Evolutionary conservation across 2,329 filamentous ascomycete species (phyloP), one percentile per base, ranked within the genome.

Genomic region (Cyclaneusma minus): DNA sequence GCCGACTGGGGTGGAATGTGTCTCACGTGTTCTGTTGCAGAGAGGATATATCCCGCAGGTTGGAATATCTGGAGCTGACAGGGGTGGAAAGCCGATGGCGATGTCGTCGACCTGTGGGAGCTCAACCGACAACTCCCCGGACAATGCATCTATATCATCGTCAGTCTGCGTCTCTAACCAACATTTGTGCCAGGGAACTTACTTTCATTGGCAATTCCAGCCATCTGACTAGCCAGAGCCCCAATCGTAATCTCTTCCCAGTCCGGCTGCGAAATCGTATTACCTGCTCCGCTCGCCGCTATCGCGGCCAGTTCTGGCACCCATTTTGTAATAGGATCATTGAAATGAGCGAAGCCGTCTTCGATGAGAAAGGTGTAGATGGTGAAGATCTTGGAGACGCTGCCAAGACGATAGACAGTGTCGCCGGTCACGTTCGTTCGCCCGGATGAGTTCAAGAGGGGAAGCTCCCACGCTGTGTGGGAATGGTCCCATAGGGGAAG

Each of bases 311-410:
- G 47, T 36, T 60, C 56, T 0, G 56, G 54, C 8, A 59, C 38
- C 28, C 52, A 56, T 13, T 49, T 47, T 1, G 55, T 56, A 27
- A 60, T 48, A 5, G 53, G 50, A 4, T 51, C 44, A 20, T 52
- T 48, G 40, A 52, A 59, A 16, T 45, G 38, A 10, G 36, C 31
- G 28, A 55, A 50, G 2, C 57, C 54, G n/a, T 45, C 43, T 30
- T 55, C 47, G 9, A 47, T 43, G 11, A 62, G 42, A 32, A 53
- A 55, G 5, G 47, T 47, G 27, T 53, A 56, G 3, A 59, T 46
- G 3, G 50, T 55, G 32, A 57, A 49, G 5, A 59, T 37, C 37
- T 64, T 62, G 7, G 55, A 55, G 7, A 62, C 39, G 33, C 57
- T 62, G 9, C 45, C 52, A 4, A 56, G 38, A 3, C 49, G 43